Base-by-base conservation (phyloP, 1,139 yeast species). In the Yamadazyma trypodendri region DNA sequence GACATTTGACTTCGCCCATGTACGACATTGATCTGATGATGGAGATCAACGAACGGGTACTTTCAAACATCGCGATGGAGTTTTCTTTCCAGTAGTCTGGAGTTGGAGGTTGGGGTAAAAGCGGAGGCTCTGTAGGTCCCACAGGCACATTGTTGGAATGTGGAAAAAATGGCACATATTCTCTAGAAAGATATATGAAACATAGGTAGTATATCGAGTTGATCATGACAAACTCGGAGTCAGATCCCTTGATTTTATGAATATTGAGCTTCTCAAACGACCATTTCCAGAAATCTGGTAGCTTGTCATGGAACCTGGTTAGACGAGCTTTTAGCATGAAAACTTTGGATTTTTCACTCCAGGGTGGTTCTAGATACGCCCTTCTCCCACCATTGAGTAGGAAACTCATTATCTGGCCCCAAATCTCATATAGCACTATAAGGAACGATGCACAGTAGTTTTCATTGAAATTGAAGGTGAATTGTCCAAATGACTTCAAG, bases 271-370 rank as follows among this genome's bases (percentile, higher is more conserved):
- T 37, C 3, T 33, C 32, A 5, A 24, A 3, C 3, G 33, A 24
- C 40, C 40, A 37, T 34, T 30, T 29, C 40, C 40, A 37, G 30
- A 20, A 29, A n/a, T 34, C 37, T 6, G 40, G 40, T 24, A 37
- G 11, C 14, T 31, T 24, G 10, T 6, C 10, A 3, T 20, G 6
- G 27, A 35, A 33, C n/a, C n/a, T 17, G 2, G 17, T 7, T n/a
- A 37, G 30, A 11, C 20, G 21, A 9, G 21, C 18, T 10, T 24
- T 30, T 2, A 37, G 16, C 8, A 12, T 12, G 12, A 16, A 28
- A 20, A 30, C 24, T 12, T 22, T 16, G 6, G 37, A 30, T 24
- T 30, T 34, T 10, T 32, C 20, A 18, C 21, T 17, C 32, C 30
- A 37, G 7, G 40, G 40, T 6, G 34, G 37, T 4, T 28, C 37